A percentile compares a stretch with the other conserved stretches of the same genome.
Conservation (phyloP, 768 basidiomycete species). For the Stropharia rugosoannulata region DNA sequence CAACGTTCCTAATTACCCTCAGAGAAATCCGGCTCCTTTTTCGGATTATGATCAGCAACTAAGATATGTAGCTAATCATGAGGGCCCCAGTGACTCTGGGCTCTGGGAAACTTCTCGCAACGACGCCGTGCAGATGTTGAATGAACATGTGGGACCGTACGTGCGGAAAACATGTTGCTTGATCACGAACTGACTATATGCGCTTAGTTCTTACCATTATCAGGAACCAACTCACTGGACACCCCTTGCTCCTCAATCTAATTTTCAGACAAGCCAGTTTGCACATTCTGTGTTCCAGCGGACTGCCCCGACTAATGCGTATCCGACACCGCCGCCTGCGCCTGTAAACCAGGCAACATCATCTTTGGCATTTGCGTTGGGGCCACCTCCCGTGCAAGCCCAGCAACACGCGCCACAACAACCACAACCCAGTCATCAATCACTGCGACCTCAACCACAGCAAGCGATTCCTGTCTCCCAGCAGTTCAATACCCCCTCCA, state of each 20-base stretch:
- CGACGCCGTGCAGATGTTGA: slow-evolving; percentile 60
- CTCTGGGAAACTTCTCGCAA: slow-evolving; percentile 68
- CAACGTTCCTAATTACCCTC: slow-evolving; percentile 31
- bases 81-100: slow-evolving; percentile 44
- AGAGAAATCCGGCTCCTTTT: slow-evolving; percentile 53
- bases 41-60: slow-evolving; percentile 68
- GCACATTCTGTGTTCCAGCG: slow-evolving; percentile 68
- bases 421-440: background rate
- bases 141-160: slow-evolving; percentile 51
- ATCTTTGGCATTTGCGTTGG: slow-evolving; percentile 74
- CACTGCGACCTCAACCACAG: background rate
- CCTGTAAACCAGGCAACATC: slow-evolving; percentile 66
- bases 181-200: slow-evolving; percentile 13
- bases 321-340: slow-evolving; percentile 74
- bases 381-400: slow-evolving; percentile 22
- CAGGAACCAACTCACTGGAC: slow-evolving; percentile 42
- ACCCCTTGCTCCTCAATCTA: slow-evolving; percentile 41
- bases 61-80: slow-evolving; percentile 51
- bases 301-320: slow-evolving; percentile 56
- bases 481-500: background rate
- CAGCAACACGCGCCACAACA: slow-evolving; percentile 1
- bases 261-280: slow-evolving; percentile 55
- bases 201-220: slow-evolving; percentile 39
- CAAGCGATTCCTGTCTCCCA: background rate
- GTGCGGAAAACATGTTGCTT: slow-evolving; percentile 25